Evolutionary conservation across 495 filamentous ascomycete species (phyloP).

Genomic region (Alectoria sarmentosa): DNA sequence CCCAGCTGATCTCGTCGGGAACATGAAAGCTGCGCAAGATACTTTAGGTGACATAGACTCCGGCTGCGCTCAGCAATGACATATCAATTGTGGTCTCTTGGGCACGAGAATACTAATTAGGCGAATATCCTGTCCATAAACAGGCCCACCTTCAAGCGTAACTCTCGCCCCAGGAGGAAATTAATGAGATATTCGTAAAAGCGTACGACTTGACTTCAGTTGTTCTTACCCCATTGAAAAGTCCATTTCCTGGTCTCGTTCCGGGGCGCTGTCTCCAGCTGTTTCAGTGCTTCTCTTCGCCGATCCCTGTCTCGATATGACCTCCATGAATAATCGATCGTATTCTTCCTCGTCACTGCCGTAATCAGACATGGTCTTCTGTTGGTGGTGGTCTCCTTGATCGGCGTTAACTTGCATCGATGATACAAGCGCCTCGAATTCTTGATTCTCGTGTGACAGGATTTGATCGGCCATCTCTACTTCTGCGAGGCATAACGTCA

Average conservation of each 20-base stretch:
- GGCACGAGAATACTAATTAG: not conserved
- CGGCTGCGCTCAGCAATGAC: conserved; percentile 65
- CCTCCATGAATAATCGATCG: conserved; percentile 52
- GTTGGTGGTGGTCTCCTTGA: not conserved
- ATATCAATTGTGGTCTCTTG: not conserved
- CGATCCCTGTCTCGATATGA: conserved; percentile 30
- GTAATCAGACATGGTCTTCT: not conserved
- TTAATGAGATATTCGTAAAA: not conserved
- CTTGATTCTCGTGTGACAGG: conserved; percentile 47
- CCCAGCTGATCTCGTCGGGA: conserved; percentile 81
- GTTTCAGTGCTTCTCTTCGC: not conserved
- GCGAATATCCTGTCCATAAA: not conserved
- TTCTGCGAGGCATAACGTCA: conserved; percentile 15
- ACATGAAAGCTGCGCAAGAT: conserved; percentile 73
- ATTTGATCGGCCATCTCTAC: conserved; percentile 39
- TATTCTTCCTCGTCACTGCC: conserved; percentile 47
- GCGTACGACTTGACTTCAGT: not conserved
- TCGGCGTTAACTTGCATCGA: conserved; percentile 31
- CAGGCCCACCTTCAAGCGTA: not conserved
- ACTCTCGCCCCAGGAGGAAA: not conserved
- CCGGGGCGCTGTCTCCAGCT: not conserved
- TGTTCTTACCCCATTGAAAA: conserved; percentile 3
- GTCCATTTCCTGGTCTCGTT: conserved; percentile 20
- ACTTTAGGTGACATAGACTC: conserved; percentile 62
- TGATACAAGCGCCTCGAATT: conserved; percentile 51